Percentiles rank a stretch among this genome's conserved stretches.
These are phyloP conservation scores for Diaporthe eres DNA, from an alignment of 2,329 filamentous ascomycete species.

Conservation along the genomic window DNA sequence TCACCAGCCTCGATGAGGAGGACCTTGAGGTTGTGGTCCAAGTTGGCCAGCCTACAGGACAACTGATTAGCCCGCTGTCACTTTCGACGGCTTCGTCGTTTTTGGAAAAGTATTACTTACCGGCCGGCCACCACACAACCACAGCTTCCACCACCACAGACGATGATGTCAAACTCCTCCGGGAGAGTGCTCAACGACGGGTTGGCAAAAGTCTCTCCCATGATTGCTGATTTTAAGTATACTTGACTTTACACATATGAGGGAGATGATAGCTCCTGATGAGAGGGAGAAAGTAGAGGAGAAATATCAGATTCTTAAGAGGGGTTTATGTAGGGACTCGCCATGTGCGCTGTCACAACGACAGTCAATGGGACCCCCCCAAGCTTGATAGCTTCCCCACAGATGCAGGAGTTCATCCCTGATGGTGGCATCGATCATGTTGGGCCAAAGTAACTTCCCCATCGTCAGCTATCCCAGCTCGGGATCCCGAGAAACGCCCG, in stretches of 20 bases:
- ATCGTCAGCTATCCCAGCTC: conserved; percentile 3
- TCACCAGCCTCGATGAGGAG: conserved; percentile 80
- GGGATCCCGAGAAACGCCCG: conserved; percentile 41
- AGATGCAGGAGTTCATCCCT: conserved; percentile 21
- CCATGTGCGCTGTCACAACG: background rate
- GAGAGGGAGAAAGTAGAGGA: background rate
- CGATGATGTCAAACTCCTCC: conserved; percentile 86
- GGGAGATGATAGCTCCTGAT: background rate
- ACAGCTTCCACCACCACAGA: conserved; percentile 80
- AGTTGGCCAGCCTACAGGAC: conserved; percentile 77
- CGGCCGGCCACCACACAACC: conserved; percentile 71
- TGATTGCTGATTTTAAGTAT: conserved; percentile 22
- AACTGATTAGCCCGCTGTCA: conserved; percentile 50
- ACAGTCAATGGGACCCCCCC: conserved; percentile 12
- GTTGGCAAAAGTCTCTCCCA: conserved; percentile 38
- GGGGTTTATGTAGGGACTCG: conserved; percentile 31
- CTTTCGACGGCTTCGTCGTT: too few relatives aligned
- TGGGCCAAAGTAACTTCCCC: conserved; percentile 7
- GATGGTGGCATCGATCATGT: conserved; percentile 25
- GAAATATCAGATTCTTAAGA: background rate
- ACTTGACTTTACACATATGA: background rate
- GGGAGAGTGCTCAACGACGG: conserved; percentile 60
- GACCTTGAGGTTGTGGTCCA: conserved; percentile 81
- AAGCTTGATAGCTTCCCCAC: conserved; percentile 13
- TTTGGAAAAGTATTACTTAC: too few relatives aligned